phyloP scores from a whole-genome alignment of 805 yeast genomes.

The Naumovozyma dairenensis region DNA sequence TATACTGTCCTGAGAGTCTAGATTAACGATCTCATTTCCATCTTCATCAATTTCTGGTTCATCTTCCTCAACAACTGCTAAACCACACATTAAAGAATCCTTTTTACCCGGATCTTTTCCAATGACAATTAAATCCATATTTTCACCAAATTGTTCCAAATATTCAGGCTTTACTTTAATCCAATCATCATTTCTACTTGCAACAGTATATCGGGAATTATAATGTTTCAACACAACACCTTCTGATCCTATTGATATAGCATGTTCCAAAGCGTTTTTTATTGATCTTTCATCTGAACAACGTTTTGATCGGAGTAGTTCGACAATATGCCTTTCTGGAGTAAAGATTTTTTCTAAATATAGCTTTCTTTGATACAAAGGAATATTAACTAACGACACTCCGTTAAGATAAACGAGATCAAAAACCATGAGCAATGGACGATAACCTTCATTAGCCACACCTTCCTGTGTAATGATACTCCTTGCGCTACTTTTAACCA shows the following conservation, averaged over 20 bases:
- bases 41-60: conserved; percentile 13
- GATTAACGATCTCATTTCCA: conserved; percentile 3
- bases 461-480: conserved; percentile 39
- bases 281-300: conserved; percentile 45
- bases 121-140: conserved; percentile 66
- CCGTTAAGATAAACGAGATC: conserved; percentile 71
- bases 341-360: conserved; percentile 38
- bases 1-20: conserved; percentile 7
- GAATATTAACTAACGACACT: conserved; percentile 41
- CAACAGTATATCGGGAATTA: conserved; percentile 47
- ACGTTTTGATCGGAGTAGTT: conserved; percentile 34
- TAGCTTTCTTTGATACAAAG: conserved; percentile 47
- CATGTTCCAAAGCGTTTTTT: conserved; percentile 42
- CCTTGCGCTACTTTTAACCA: conserved; percentile 60
- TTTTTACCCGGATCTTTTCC: conserved; percentile 73
- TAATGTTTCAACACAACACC: conserved; percentile 73
- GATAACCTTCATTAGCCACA: conserved; percentile 30
- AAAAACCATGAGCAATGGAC: conserved; percentile 56
- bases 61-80: conserved; percentile 36
- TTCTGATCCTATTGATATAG: conserved; percentile 58
- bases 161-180: conserved; percentile 88
- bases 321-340: conserved; percentile 38
- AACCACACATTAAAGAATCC: conserved; percentile 61
- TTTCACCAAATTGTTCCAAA: conserved; percentile 75
- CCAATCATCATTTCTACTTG: conserved; percentile 62